Evolutionary conservation across 192 early-diverging fungal genomes (phyloP).

Genomic region (Podila minutissima): DNA sequence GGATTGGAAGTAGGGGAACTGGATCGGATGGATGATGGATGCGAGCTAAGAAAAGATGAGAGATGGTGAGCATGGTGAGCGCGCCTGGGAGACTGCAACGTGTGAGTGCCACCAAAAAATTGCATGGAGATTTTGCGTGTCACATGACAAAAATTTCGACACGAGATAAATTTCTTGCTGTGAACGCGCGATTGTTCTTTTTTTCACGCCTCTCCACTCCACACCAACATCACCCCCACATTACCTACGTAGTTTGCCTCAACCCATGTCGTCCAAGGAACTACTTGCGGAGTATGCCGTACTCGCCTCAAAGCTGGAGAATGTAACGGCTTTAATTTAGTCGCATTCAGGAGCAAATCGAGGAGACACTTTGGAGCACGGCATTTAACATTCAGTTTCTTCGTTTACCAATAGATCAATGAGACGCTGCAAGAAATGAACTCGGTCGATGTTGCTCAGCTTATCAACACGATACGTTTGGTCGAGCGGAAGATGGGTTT

Average conservation of each 20-base stretch:
- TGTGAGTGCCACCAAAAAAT: no score
- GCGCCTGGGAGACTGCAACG: no score
- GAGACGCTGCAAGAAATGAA: constrained; percentile 42
- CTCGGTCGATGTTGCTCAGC: constrained; percentile 40
- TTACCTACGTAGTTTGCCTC: no score
- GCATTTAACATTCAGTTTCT: neutral
- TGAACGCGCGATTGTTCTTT: neutral
- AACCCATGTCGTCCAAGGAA: constrained; percentile 44
- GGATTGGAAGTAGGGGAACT: neutral
- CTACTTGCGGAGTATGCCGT: constrained; percentile 33
- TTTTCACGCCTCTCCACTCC: neutral
- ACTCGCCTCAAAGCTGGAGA: constrained; percentile 26
- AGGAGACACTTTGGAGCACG: neutral
- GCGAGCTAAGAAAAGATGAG: no score
- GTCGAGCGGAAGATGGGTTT: constrained; percentile 51
- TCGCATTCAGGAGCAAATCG: neutral
- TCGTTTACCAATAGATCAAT: constrained; percentile 29
- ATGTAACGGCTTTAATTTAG: constrained; percentile 17
- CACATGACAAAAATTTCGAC: no score
- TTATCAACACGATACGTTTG: constrained; percentile 47
- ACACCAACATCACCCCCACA: neutral
- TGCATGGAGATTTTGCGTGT: no score
- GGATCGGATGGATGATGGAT: no score
- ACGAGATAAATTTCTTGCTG: no score
- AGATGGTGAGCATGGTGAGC: no score